Evolutionary conservation across 495 filamentous ascomycete species (phyloP).

Genomic region (Penicillium argentinense): DNA sequence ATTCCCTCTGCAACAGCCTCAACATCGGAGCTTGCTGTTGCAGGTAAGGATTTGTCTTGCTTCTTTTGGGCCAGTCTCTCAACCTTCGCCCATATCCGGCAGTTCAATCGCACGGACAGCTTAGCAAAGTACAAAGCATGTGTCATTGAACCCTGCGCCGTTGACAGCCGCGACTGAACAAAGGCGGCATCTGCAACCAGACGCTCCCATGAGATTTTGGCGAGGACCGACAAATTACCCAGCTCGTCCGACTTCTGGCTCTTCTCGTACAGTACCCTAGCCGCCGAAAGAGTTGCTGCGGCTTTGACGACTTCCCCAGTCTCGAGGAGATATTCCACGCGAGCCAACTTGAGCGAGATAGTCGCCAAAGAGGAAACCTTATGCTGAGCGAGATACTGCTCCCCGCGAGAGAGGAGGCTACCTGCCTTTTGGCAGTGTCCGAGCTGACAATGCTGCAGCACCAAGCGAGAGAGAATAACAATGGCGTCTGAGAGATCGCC

Average conservation of each 20-base stretch:
- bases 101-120: conserved; percentile 62
- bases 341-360: conserved; percentile 65
- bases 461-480: conserved; percentile 57
- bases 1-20: conserved; percentile 43
- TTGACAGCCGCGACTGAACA: conserved; percentile 62
- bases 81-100: conserved; percentile 68
- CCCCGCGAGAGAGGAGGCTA: conserved; percentile 59
- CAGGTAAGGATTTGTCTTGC: conserved; percentile 26
- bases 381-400: conserved; percentile 41
- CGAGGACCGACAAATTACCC: conserved; percentile 23
- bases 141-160: conserved; percentile 61
- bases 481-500: conserved; percentile 57
- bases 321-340: conserved; percentile 71
- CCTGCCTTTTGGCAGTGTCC: conserved; percentile 77
- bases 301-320: conserved; percentile 64
- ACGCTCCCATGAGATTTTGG: conserved; percentile 46
- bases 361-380: conserved; percentile 41
- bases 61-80: conserved; percentile 50
- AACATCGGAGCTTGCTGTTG: conserved; percentile 31
- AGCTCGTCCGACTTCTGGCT: conserved; percentile 32
- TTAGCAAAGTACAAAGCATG: conserved; percentile 67
- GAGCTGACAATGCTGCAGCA: conserved; percentile 70
- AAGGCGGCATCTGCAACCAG: conserved; percentile 52
- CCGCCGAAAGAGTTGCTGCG: conserved; percentile 27
- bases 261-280: conserved; percentile 37